A percentile compares a stretch with the other conserved stretches of the same genome.
phyloP scores from a whole-genome alignment of 495 filamentous ascomycete genomes.

The Aspergillus mulundensis region DNA sequence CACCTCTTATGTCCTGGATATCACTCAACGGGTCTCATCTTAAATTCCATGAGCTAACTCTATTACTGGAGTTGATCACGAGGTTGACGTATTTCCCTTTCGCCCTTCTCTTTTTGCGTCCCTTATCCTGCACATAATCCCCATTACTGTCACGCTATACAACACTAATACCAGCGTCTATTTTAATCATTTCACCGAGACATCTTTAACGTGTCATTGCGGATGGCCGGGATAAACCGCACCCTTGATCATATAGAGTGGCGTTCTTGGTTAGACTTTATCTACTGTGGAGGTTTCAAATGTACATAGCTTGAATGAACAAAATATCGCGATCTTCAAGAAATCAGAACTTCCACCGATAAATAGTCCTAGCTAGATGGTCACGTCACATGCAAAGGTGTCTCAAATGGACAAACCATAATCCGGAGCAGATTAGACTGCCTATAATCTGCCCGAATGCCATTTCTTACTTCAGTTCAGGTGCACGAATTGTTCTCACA shows the following conservation, averaged over 20 bases:
- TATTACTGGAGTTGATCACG: constrained; percentile 4
- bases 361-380: too few relatives aligned
- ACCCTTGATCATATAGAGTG: not conserved
- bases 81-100: constrained; percentile 12
- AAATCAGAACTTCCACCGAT: too few relatives aligned
- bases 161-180: constrained; percentile 9
- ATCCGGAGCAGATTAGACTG: not conserved
- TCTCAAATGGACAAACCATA: too few relatives aligned
- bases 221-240: not conserved
- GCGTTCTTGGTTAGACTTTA: not conserved
- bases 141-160: constrained; percentile 7
- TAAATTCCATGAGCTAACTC: not conserved
- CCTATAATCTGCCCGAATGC: too few relatives aligned
- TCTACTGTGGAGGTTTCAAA: not conserved
- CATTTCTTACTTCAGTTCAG: too few relatives aligned
- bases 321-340: too few relatives aligned
- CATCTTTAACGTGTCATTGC: not conserved
- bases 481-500: too few relatives aligned
- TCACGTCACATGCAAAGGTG: too few relatives aligned
- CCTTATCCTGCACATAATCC: not conserved
- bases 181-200: not conserved
- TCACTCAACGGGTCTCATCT: not conserved
- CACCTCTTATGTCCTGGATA: not conserved
- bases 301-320: not conserved
- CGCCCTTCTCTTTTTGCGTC: not conserved